Base-by-base conservation (phyloP, 192 early-diverging fungal species). In the Podila epicladia region DNA sequence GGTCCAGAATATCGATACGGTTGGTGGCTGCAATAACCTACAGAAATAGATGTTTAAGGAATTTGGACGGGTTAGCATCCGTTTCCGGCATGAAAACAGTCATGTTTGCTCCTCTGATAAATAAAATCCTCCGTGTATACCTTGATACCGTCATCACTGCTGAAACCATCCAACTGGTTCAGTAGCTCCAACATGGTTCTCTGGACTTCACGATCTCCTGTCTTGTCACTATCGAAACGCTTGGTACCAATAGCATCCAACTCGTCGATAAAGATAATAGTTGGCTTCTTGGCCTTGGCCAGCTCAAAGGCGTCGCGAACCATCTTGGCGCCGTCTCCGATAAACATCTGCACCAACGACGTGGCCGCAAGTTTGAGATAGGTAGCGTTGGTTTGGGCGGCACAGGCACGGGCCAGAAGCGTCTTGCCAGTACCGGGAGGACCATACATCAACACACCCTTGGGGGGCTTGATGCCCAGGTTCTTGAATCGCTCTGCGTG, bases 251-350 rank as follows among this genome's bases (percentile, higher is more conserved):
- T 91, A 22, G 98, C 97, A 75, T 99, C 97, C 84, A 98, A 89
- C 85, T 99, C 98, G 85, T 98, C 97, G 82, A 99, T 98, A 72
- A 99, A 98, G 66, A 99, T 98, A 80, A 99, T 99, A 33, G 98
- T 94, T 13, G 98, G 98, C 17, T 97, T 90, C 86, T 99, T 99
- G 67, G 98, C 98, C 82, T 99, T 99, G 29, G 98, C 98, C 51
- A 99, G 82, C 29, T 92, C 92, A 84, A 99, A 99, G 22, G 97
- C 97, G 76, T 99, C 98, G 28, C 98, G 93, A 13, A 99, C 96
- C 88, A 99, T 91, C 66, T 97, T 95, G 62, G 96, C 94, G 55
- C 98, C 97, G 77, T 99, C 98, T 64, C 98, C 98, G 76, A 99
- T 98, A 86, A 97, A 98, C 93, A 98, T 98, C 84, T 88, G 75